phyloP scores from a whole-genome alignment of 208 protist genomes.

The Trypanosoma vivax region DNA sequence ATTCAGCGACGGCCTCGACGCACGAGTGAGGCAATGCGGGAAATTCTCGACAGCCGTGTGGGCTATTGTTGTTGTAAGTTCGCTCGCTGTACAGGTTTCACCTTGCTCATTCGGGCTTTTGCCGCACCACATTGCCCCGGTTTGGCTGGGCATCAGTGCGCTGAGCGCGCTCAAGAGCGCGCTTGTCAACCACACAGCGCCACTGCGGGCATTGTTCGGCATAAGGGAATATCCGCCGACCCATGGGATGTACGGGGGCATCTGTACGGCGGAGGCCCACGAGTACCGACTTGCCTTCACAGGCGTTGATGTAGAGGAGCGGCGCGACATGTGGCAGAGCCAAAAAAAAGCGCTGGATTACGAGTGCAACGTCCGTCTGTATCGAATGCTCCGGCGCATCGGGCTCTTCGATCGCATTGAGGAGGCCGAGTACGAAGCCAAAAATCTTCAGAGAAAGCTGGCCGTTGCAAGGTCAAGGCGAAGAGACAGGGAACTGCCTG shows the following conservation, averaged over 20 bases:
- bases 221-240: conserved; percentile 43
- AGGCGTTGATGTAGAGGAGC: conserved; percentile 61
- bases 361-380: conserved; percentile 78
- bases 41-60: conserved; percentile 14
- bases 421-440: conserved; percentile 72
- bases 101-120: conserved; percentile 29
- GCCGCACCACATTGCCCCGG: conserved; percentile 56
- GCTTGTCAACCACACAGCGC: conserved; percentile 46
- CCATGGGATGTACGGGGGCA: conserved; percentile 58
- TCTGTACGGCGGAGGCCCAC: conserved; percentile 60
- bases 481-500: conserved; percentile 9
- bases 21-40: conserved; percentile 30
- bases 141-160: conserved; percentile 69
- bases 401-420: conserved; percentile 61
- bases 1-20: conserved; percentile 62
- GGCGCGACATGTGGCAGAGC: conserved; percentile 56
- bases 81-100: conserved; percentile 9
- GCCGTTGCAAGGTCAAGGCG: conserved; percentile 36
- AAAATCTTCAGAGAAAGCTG: conserved; percentile 49
- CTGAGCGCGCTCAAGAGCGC: conserved; percentile 39
- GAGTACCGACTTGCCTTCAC: conserved; percentile 72
- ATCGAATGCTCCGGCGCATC: conserved; percentile 38
- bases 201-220: conserved; percentile 40
- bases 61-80: conserved; percentile 19
- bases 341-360: conserved; percentile 80